These are phyloP conservation scores for Cercospora zeae-maydis DNA, from an alignment of 2,329 filamentous ascomycete species.

Conservation along the genomic window DNA sequence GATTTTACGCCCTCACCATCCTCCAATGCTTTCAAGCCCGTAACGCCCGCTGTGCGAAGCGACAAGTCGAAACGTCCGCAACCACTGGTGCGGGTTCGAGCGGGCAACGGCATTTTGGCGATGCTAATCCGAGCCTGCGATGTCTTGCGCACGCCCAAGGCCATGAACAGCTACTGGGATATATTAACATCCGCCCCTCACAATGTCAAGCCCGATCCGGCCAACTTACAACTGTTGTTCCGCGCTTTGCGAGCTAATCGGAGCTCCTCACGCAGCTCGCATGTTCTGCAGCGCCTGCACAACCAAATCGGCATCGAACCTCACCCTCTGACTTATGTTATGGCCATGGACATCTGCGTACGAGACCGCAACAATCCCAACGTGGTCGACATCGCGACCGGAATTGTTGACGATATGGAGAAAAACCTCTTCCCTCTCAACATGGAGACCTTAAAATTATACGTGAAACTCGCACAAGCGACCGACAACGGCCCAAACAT, in stretches of 20 bases:
- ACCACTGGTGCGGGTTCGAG: slow-evolving; percentile 42
- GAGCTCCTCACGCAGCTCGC: slow-evolving; percentile 59
- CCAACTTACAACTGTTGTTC: slow-evolving; percentile 68
- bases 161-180: slow-evolving; percentile 76
- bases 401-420: slow-evolving; percentile 64
- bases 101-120: slow-evolving; percentile 60
- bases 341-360: slow-evolving; percentile 70
- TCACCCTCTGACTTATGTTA: slow-evolving; percentile 57
- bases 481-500: slow-evolving; percentile 35
- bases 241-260: slow-evolving; percentile 63
- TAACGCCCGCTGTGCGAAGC: slow-evolving; percentile 18
- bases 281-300: slow-evolving; percentile 50
- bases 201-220: slow-evolving; percentile 65
- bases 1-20: slow-evolving; percentile 30
- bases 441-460: slow-evolving; percentile 50
- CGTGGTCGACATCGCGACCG: slow-evolving; percentile 61
- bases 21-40: slow-evolving; percentile 30
- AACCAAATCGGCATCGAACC: slow-evolving; percentile 31
- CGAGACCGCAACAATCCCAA: slow-evolving; percentile 74
- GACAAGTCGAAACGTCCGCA: slow-evolving; percentile 15
- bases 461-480: slow-evolving; percentile 55
- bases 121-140: slow-evolving; percentile 64
- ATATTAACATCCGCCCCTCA: slow-evolving; percentile 58
- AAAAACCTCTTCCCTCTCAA: slow-evolving; percentile 48
- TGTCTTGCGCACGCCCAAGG: slow-evolving; percentile 56